Evolutionary conservation across 805 yeast species (phyloP).

Genomic region (Scheffersomyces coipomensis): DNA sequence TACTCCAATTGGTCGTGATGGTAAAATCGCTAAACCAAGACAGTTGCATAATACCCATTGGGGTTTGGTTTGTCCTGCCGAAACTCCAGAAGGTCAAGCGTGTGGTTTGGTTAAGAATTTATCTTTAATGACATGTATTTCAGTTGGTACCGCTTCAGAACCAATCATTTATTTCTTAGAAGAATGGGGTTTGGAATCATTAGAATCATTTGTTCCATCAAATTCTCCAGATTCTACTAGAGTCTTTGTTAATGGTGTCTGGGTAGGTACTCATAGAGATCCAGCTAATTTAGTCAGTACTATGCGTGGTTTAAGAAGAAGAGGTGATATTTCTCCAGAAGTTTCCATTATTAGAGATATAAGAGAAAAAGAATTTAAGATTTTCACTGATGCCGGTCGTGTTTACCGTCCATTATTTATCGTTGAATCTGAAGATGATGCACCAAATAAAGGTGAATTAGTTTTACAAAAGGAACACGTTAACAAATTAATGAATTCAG

Average conservation of each 20-base stretch:
- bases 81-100: conserved; percentile 99
- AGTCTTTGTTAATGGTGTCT: conserved; percentile 96
- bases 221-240: conserved; percentile 89
- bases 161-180: conserved; percentile 90
- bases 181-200: conserved; percentile 99
- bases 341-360: conserved; percentile 96
- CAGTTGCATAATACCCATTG: conserved; percentile 99
- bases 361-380: conserved; percentile 92
- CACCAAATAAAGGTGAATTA: conserved; percentile 71
- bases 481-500: conserved; percentile 59
- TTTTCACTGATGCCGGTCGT: conserved; percentile 98
- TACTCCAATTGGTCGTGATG: conserved; percentile 99
- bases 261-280: conserved; percentile 98
- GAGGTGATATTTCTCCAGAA: conserved; percentile 93
- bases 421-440: conserved; percentile 80
- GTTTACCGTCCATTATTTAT: conserved; percentile 95
- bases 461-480: conserved; percentile 84
- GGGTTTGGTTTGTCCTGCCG: conserved; percentile 99
- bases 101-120: conserved; percentile 98
- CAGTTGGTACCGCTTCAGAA: conserved; percentile 97
- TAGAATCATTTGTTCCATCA: conserved; percentile 93
- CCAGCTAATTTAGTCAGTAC: conserved; percentile 91
- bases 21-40: conserved; percentile 98
- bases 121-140: conserved; percentile 94
- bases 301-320: conserved; percentile 87